Conservation (phyloP, 768 basidiomycete genomes). For the Pleurotus eryngii region DNA sequence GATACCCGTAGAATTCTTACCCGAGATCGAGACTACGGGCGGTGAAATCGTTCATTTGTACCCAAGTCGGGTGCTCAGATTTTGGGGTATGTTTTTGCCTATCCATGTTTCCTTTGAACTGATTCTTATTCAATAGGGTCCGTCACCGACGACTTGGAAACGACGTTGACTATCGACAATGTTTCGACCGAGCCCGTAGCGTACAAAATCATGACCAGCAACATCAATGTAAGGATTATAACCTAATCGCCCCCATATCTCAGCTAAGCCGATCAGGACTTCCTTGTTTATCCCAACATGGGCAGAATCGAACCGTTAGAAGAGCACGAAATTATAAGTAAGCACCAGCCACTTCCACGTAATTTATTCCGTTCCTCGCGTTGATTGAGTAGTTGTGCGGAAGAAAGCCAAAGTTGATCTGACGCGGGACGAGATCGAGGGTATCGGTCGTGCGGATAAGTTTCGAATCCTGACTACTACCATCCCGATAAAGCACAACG, state of each 20-base stretch:
- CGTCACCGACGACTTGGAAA: background rate
- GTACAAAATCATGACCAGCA: slow-evolving; percentile 2
- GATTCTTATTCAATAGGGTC: background rate
- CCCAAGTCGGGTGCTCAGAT: background rate
- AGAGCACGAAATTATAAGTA: background rate
- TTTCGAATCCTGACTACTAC: background rate
- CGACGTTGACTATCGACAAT: slow-evolving; percentile 2
- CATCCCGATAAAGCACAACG: background rate
- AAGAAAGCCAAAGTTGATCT: background rate
- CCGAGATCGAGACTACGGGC: background rate
- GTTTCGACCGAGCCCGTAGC: background rate
- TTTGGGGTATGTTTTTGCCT: background rate
- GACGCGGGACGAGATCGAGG: background rate
- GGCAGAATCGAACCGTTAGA: slow-evolving; percentile 1
- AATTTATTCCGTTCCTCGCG: background rate
- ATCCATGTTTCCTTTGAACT: background rate
- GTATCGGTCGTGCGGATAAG: background rate
- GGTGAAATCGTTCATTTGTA: slow-evolving; percentile 1
- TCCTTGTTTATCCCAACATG: slow-evolving; percentile 3
- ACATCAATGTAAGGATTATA: background rate
- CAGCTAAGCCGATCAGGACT: background rate
- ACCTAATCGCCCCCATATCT: background rate
- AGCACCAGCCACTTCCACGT: background rate
- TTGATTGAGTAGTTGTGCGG: background rate
- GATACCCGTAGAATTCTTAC: slow-evolving; percentile 1